These are phyloP conservation scores for Ophiostoma piceae DNA, from an alignment of 2,329 filamentous ascomycete genomes.

Conservation along the genomic window DNA sequence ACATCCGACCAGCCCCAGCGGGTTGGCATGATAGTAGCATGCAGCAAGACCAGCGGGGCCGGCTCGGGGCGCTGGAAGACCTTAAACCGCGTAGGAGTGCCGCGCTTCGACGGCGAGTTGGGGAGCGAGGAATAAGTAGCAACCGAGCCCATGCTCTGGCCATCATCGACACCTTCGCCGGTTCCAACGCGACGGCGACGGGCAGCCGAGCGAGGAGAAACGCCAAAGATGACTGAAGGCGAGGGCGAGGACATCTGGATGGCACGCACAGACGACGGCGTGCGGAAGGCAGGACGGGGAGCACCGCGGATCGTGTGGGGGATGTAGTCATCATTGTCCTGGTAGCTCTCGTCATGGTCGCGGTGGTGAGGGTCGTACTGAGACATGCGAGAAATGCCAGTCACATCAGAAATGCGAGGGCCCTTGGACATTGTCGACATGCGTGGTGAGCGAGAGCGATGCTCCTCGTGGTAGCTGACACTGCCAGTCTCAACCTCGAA, in stretches of 20 bases:
- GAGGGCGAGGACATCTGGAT: slow-evolving; percentile 68
- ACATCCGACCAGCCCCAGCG: slow-evolving; percentile 59
- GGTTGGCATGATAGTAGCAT: slow-evolving; percentile 69
- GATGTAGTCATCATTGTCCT: slow-evolving; percentile 42
- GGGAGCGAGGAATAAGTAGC: slow-evolving; percentile 17
- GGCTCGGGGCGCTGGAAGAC: slow-evolving; percentile 41
- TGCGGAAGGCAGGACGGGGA: slow-evolving; percentile 60
- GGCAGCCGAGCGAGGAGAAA: slow-evolving; percentile 51
- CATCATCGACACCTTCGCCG: slow-evolving; percentile 11
- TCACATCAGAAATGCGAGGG: slow-evolving; percentile 44
- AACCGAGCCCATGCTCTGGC: slow-evolving; percentile 19
- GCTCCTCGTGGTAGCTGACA: slow-evolving; percentile 20
- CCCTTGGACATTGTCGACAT: background rate
- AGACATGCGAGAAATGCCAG: slow-evolving; percentile 49
- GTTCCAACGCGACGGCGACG: slow-evolving; percentile 31
- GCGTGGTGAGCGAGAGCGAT: slow-evolving; percentile 16
- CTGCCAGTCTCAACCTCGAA: slow-evolving; percentile 29
- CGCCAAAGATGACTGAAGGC: slow-evolving; percentile 44
- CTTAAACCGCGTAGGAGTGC: slow-evolving; percentile 55
- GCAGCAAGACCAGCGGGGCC: slow-evolving; percentile 68
- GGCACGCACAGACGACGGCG: slow-evolving; percentile 62
- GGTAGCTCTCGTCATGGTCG: slow-evolving; percentile 37
- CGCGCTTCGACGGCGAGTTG: slow-evolving; percentile 48
- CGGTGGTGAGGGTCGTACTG: slow-evolving; percentile 46
- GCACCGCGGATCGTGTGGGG: slow-evolving; percentile 51